Percentiles rank a stretch among this genome's conserved stretches.
Conservation (phyloP, 306 rosid species). For the Quercus glauca region DNA sequence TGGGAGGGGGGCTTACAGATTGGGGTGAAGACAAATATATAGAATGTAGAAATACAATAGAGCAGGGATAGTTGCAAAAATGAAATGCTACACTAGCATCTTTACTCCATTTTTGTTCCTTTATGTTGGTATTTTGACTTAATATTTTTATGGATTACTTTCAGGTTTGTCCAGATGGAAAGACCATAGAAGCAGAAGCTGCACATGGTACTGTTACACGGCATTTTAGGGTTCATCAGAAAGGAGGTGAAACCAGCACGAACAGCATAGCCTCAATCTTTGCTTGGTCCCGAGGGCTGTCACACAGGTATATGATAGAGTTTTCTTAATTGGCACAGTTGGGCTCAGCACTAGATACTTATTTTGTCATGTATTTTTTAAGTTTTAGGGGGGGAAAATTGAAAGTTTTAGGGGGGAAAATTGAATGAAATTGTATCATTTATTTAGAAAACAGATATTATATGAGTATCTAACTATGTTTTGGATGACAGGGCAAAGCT, state of each 20-base stretch:
- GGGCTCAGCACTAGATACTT: background rate
- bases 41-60: background rate
- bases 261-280: slow-evolving; percentile 97
- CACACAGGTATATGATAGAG: slow-evolving; percentile 59
- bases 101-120: background rate
- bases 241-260: slow-evolving; percentile 98
- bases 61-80: background rate
- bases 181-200: slow-evolving; percentile 96
- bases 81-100: background rate
- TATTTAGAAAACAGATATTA: slow-evolving; percentile 1
- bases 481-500: slow-evolving; percentile 69
- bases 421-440: background rate
- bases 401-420: background rate
- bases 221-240: slow-evolving; percentile 88
- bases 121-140: background rate
- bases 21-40: background rate
- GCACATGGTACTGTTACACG: slow-evolving; percentile 98
- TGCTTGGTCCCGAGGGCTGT: slow-evolving; percentile 96
- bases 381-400: background rate
- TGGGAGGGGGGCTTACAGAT: background rate
- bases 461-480: slow-evolving; percentile 8
- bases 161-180: slow-evolving; percentile 96
- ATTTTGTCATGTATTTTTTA: background rate
- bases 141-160: slow-evolving; percentile 18
- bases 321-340: background rate